phyloP scores from a whole-genome alignment of 2,329 filamentous ascomycete genomes.

The Botrytis elliptica region DNA sequence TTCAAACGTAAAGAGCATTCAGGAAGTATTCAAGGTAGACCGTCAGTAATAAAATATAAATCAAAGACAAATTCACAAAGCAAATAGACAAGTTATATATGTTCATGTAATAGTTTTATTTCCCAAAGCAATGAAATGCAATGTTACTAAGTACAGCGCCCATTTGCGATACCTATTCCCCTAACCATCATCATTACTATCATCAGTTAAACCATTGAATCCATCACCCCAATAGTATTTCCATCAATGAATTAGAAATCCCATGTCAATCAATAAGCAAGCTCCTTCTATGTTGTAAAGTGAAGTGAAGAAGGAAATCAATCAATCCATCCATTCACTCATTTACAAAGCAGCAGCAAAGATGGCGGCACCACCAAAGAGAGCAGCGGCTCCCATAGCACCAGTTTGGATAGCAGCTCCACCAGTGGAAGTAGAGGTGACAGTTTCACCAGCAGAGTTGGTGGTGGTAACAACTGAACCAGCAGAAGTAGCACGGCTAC shows the following conservation, averaged over 20 bases:
- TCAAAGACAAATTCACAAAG: constrained; percentile 23
- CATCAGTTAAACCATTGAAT: neutral
- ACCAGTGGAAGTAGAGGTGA: constrained; percentile 19
- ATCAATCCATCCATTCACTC: neutral
- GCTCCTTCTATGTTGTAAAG: neutral
- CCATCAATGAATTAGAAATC: neutral
- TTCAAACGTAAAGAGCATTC: neutral
- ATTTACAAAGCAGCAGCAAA: constrained; percentile 33
- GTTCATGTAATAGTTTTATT: neutral
- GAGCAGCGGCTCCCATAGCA: constrained; percentile 34
- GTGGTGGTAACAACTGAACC: constrained; percentile 6
- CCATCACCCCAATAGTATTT: neutral
- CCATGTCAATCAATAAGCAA: neutral
- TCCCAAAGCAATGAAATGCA: neutral
- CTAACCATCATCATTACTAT: constrained; percentile 13
- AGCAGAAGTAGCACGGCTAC: constrained; percentile 1
- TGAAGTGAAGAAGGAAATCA: neutral
- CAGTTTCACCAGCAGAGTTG: constrained; percentile 6
- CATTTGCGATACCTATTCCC: neutral
- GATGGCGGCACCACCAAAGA: constrained; percentile 36
- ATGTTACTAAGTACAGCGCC: neutral
- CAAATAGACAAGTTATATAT: constrained; percentile 6
- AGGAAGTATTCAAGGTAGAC: no score
- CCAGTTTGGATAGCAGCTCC: constrained; percentile 33
- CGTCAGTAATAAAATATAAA: neutral